These are phyloP conservation scores for Suhomyces faveliae DNA, from an alignment of 805 yeast genomes.

Conservation along the genomic window DNA sequence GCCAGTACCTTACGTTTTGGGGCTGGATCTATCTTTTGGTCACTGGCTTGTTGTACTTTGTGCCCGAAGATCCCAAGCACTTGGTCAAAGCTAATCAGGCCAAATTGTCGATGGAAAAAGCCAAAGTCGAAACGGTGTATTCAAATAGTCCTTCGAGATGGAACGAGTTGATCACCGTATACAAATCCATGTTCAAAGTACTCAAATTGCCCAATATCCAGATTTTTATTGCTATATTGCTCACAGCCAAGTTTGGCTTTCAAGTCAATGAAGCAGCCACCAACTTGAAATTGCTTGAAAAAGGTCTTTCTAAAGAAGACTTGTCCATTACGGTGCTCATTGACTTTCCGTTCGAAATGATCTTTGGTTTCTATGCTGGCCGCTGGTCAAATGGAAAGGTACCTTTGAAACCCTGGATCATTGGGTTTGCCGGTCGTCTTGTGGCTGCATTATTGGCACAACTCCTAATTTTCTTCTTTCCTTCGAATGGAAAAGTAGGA, in stretches of 20 bases:
- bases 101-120: conserved; percentile 26
- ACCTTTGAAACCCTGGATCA: conserved; percentile 85
- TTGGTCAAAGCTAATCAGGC: conserved; percentile 32
- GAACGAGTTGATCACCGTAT: conserved; percentile 50
- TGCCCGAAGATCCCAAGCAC: conserved; percentile 71
- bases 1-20: conserved; percentile 75
- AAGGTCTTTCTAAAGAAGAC: conserved; percentile 91
- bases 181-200: conserved; percentile 66
- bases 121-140: conserved; percentile 19
- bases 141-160: conserved; percentile 13
- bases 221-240: conserved; percentile 67
- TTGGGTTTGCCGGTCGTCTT: conserved; percentile 81
- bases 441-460: conserved; percentile 76
- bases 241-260: conserved; percentile 85
- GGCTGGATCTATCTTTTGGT: conserved; percentile 69
- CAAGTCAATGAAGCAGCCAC: conserved; percentile 97
- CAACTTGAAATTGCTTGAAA: conserved; percentile 83
- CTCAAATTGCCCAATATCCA: conserved; percentile 68
- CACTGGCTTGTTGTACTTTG: conserved; percentile 58
- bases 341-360: conserved; percentile 93
- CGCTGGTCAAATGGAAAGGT: conserved; percentile 83
- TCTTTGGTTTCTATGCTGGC: conserved; percentile 95
- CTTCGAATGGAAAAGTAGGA: conserved; percentile 50
- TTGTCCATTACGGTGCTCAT: conserved; percentile 87
- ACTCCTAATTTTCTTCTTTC: conserved; percentile 69